Base-by-base conservation (phyloP, 345 rosid genomes). In the Boechera divaricarpa region DNA sequence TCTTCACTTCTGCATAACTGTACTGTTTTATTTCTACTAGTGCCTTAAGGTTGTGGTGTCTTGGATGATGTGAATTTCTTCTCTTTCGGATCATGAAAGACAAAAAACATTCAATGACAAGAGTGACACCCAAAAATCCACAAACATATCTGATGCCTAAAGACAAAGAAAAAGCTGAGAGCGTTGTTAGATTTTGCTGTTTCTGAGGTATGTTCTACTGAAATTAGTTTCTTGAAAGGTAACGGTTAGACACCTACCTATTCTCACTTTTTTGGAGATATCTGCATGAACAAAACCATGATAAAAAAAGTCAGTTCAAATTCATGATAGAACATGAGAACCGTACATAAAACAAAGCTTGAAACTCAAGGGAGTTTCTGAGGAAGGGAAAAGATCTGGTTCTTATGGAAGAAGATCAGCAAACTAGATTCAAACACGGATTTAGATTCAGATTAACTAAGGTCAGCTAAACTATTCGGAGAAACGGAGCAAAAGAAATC, bases 141-240 rank as follows among this genome's bases (percentile, higher is more conserved):
- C 79, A 78, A 21, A 75, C 84, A 31, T 85, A 10, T 6, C 67
- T 74, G 2, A 83, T 63, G 39, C 81, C 97, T 94, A 49, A 11
- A 56, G 62, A 64, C 7, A 5, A n/a, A 55, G 2, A 18, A 0
- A 18, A 0, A 1, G 41, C 55, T 16, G 52, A 7, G 72, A 52
- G 36, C 13, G 4, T 16, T 1, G 21, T 58, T 5, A 72, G 72
- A 9, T 38, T 47, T 7, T 55, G 21, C 33, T 38, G 9, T 5
- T 70, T 12, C 10, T 10, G 0, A 62, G 56, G 62, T 64, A 29
- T 65, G 68, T 13, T 63, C 0, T 32, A 8, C 24, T 21, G 24
- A 21, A 21, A 21, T 21, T 21, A 21, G 24, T 21, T 21, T 21
- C 24, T 21, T 21, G 24, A 21, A 21, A 21, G 24, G 24, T 21